These are phyloP conservation scores for Nasturtium officinale DNA, from an alignment of 345 rosid species.

Conservation along the genomic window DNA sequence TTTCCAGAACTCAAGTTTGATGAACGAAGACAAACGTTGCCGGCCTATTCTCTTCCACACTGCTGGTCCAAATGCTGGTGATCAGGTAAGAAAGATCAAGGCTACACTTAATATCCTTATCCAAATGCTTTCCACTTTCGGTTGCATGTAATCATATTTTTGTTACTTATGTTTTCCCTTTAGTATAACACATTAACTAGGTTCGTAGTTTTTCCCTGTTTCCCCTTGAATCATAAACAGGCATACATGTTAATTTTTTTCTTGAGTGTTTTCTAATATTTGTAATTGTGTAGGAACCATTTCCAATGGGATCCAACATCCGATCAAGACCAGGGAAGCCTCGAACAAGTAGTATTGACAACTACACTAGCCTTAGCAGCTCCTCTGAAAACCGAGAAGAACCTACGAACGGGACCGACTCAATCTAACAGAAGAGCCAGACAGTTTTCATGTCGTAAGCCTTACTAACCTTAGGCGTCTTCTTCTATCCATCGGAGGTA, in stretches of 20 bases:
- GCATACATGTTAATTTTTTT: neutral
- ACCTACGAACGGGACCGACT: conserved; percentile 33
- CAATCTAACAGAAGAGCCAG: conserved; percentile 34
- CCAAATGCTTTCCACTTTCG: neutral
- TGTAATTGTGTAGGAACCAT: conserved; percentile 63
- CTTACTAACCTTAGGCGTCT: conserved; percentile 41
- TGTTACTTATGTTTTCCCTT: neutral
- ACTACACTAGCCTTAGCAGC: conserved; percentile 49
- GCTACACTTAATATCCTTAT: neutral
- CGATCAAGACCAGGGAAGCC: conserved; percentile 73
- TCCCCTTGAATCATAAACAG: neutral
- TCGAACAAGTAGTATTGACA: conserved; percentile 58
- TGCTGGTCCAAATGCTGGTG: conserved; percentile 91
- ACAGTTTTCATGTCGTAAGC: conserved; percentile 32
- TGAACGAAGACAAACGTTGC: conserved; percentile 92
- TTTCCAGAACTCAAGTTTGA: conserved; percentile 90
- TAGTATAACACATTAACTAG: neutral
- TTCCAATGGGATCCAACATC: conserved; percentile 73
- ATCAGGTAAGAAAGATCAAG: conserved; percentile 57
- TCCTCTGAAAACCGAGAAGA: conserved; percentile 61
- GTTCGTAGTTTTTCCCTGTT: no score
- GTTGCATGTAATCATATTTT: neutral
- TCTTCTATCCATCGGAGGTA: conserved; percentile 21
- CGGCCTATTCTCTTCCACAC: conserved; percentile 86
- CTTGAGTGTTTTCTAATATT: neutral